A percentile compares a stretch with the other conserved stretches of the same genome.
Conservation (phyloP, 1,284 basidiomycete species). For the Ceratobasidium papillatum region DNA sequence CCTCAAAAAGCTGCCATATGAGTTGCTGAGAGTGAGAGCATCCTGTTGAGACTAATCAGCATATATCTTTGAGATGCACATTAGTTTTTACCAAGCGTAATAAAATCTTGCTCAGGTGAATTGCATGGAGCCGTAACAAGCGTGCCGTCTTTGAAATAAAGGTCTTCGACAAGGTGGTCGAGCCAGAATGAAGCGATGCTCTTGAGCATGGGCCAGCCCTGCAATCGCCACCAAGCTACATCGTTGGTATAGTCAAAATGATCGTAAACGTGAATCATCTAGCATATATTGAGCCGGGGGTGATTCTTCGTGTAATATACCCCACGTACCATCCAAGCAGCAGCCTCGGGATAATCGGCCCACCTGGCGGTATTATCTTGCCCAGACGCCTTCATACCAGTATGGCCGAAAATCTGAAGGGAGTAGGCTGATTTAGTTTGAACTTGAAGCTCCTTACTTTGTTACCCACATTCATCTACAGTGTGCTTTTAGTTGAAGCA, state of each 20-base stretch:
- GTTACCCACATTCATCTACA: constrained; percentile 66
- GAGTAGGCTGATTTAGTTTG: constrained; percentile 21
- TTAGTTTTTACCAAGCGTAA: constrained; percentile 66
- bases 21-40: constrained; percentile 76
- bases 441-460: too few species aligned
- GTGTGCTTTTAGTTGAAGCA: background rate
- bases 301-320: background rate
- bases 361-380: constrained; percentile 62
- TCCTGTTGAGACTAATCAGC: constrained; percentile 53
- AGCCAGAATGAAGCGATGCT: constrained; percentile 74
- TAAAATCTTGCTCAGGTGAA: constrained; percentile 74
- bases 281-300: background rate
- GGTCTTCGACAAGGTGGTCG: constrained; percentile 70
- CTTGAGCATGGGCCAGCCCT: constrained; percentile 70
- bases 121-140: constrained; percentile 76
- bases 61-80: background rate
- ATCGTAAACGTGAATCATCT: constrained; percentile 80
- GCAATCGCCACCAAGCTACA: constrained; percentile 69
- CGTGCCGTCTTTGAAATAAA: constrained; percentile 70
- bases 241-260: constrained; percentile 78
- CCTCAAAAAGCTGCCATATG: constrained; percentile 77
- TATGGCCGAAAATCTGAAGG: constrained; percentile 75
- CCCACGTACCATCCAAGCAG: constrained; percentile 72
- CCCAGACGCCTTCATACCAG: constrained; percentile 71
- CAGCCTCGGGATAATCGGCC: constrained; percentile 75